Percentiles rank a stretch among this genome's conserved stretches.
These are phyloP conservation scores for Bromus sterilis DNA, from an alignment of 176 grass and related monocot species.

Conservation along the genomic window DNA sequence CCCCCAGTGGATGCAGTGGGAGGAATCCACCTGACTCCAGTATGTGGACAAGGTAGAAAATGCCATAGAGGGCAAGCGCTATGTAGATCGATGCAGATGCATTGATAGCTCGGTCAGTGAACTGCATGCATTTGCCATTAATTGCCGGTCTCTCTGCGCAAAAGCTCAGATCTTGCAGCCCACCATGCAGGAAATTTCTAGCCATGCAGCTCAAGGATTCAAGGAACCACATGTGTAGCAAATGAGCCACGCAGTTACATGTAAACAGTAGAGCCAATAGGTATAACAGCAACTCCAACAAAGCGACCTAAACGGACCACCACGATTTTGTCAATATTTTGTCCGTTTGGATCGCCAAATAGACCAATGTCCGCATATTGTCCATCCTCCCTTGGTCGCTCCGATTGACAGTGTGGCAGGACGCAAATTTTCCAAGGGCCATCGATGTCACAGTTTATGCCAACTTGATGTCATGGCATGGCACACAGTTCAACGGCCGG, in stretches of 20 bases:
- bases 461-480: too few species aligned
- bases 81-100: constrained; percentile 29
- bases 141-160: constrained; percentile 12
- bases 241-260: constrained; percentile 23
- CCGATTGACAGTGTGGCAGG: too few species aligned
- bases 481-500: too few species aligned
- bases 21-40: constrained; percentile 47
- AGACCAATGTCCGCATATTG: too few species aligned
- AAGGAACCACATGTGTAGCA: constrained; percentile 5
- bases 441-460: too few species aligned
- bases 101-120: not conserved
- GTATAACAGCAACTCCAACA: too few species aligned
- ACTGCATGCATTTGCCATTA: constrained; percentile 8
- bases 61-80: constrained; percentile 35
- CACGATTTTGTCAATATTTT: too few species aligned
- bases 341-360: too few species aligned
- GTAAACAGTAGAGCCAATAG: constrained; percentile 29
- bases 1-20: constrained; percentile 2
- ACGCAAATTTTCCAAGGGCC: too few species aligned
- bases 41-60: constrained; percentile 44
- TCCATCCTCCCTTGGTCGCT: too few species aligned
- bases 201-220: constrained; percentile 10
- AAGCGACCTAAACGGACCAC: too few species aligned
- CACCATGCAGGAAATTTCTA: constrained; percentile 29
- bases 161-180: constrained; percentile 34